Conservation (phyloP, 139 green algal genomes). For the Mesostigma viride region DNA sequence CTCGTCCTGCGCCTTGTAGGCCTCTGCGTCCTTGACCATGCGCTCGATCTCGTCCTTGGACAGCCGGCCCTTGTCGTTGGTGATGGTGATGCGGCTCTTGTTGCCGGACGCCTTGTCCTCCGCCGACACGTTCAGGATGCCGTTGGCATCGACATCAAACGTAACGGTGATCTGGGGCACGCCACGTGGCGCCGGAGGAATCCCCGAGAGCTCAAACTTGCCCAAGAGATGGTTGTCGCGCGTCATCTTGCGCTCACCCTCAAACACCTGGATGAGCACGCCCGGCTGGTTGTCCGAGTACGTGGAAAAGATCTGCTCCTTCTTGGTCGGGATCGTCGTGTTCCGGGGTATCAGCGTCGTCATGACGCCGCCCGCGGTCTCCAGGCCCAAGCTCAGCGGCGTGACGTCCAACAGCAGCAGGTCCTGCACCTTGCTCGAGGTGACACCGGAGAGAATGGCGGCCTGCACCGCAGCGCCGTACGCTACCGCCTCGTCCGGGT, state of each 20-base stretch:
- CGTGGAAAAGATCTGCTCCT: slow-evolving; percentile 98
- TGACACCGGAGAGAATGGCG: slow-evolving; percentile 82
- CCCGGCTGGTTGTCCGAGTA: slow-evolving; percentile 97
- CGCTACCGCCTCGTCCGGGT: slow-evolving; percentile 95
- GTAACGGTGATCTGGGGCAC: slow-evolving; percentile 92
- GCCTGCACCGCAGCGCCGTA: slow-evolving; percentile 92
- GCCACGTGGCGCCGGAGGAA: slow-evolving; percentile 84
- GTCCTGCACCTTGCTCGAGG: slow-evolving; percentile 86
- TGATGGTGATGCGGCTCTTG: slow-evolving; percentile 97
- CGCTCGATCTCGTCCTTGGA: slow-evolving; percentile 94
- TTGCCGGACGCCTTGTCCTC: slow-evolving; percentile 89
- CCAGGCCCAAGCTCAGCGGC: slow-evolving; percentile 82
- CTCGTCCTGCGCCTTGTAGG: slow-evolving; percentile 95
- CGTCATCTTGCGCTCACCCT: slow-evolving; percentile 78
- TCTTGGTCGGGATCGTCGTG: slow-evolving; percentile 96
- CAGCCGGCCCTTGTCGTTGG: slow-evolving; percentile 93
- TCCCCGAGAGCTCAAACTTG: slow-evolving; percentile 94
- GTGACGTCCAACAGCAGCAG: slow-evolving; percentile 91
- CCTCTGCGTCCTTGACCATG: slow-evolving; percentile 93
- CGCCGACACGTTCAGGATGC: slow-evolving; percentile 91
- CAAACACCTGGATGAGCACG: slow-evolving; percentile 86
- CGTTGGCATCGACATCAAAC: slow-evolving; percentile 97
- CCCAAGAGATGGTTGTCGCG: slow-evolving; percentile 92
- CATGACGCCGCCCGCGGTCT: slow-evolving; percentile 80
- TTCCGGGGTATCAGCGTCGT: slow-evolving; percentile 85